Evolutionary conservation across 139 green algal genomes (phyloP), one percentile per base, ranked within the genome.

Genomic region (Chlorella sp.): DNA sequence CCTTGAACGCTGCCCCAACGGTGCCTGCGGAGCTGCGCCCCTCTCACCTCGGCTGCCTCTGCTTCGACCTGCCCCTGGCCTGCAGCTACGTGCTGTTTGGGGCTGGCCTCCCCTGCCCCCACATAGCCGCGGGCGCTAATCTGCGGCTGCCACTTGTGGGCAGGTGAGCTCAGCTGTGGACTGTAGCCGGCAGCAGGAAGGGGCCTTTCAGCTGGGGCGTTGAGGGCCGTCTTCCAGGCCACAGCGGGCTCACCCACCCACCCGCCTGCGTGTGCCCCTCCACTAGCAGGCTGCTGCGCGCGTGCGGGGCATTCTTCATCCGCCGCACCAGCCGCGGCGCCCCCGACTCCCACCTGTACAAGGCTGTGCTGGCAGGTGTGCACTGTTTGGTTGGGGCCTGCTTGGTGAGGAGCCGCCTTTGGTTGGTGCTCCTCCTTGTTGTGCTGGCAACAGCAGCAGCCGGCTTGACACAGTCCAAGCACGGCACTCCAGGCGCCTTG

Each of bases 111-210:
- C 78, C 81, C 30, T 87, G 73, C 60, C 89, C 89, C 15, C 83
- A 91, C 83, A 92, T 91, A 23, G 89, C 87, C 3, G 89, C 89
- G 4, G 88, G 89, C 34, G 87, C 87, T 79, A 92, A 92, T 64
- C 87, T 92, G 78, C 82, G 87, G 11, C 71, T 92, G 30, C 89
- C 89, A 4, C n/a, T 89, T 16, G 65, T 92, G 1, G 82, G 81
- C 51, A 56, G 70, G 70, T 78, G 69, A 30, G 69, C 44, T 9
- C 9, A 9, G 44, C 44, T 6, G 44, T 16, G 9, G 9, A 16
- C 7, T 51, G 44, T 25, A 36, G 62, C 62, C 36, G 62, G 26
- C 62, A 51, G 44, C n/a, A n/a, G n/a, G n/a, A n/a, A n/a, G n/a
- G n/a, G n/a, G n/a, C n/a, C n/a, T n/a, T n/a, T n/a, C n/a, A n/a